phyloP scores from a whole-genome alignment of 139 green algal species.

The Coccomyxa sp. region DNA sequence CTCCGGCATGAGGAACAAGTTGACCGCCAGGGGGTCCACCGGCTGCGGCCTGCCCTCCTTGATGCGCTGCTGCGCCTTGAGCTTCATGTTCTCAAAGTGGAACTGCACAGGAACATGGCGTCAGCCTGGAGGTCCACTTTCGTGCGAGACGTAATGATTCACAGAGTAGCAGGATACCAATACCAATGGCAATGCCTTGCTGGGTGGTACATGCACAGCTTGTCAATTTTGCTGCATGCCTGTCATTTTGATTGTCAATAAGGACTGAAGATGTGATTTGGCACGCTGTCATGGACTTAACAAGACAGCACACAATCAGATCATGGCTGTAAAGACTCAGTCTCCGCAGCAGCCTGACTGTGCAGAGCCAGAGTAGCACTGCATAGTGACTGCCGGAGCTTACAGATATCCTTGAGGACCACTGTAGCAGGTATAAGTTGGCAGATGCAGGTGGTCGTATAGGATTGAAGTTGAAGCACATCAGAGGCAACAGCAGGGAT shows the following conservation, averaged over 20 bases:
- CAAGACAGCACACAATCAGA: neutral
- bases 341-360: neutral
- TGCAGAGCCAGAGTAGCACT: neutral
- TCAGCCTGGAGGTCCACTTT: neutral
- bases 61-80: conserved; percentile 11
- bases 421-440: neutral
- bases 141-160: neutral
- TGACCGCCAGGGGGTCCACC: conserved; percentile 62
- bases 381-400: neutral
- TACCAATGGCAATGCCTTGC: neutral
- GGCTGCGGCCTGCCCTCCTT: conserved; percentile 17
- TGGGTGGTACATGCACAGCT: neutral
- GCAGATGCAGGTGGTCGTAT: neutral
- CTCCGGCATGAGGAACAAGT: conserved; percentile 49
- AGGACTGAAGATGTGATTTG: too few species aligned
- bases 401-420: neutral
- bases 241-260: too few species aligned
- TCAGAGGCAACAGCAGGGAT: neutral
- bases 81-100: conserved; percentile 50
- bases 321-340: neutral
- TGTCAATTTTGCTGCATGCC: neutral
- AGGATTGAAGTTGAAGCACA: neutral
- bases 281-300: too few species aligned
- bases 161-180: neutral
- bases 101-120: conserved; percentile 23